Percentiles rank a stretch among this genome's conserved stretches.
These are phyloP conservation scores for Acanthamoeba polyphaga DNA, from an alignment of 208 protist genomes.

Conservation along the genomic window DNA sequence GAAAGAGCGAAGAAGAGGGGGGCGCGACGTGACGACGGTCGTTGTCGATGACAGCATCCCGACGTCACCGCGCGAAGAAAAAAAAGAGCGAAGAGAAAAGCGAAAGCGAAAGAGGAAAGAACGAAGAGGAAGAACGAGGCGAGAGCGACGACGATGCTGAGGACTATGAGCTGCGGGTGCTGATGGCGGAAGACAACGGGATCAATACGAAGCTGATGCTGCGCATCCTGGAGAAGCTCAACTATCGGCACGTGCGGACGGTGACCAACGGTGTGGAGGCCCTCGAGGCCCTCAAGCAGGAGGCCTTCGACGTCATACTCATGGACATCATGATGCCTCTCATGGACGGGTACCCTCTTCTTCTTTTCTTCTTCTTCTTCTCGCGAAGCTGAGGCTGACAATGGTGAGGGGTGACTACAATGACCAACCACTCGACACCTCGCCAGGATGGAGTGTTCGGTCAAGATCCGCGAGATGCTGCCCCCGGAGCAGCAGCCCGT, in stretches of 20 bases:
- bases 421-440: no score
- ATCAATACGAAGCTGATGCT: conserved; percentile 41
- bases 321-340: conserved; percentile 50
- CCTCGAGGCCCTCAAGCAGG: background rate
- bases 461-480: background rate
- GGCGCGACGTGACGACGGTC: background rate
- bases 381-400: no score
- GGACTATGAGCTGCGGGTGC: background rate
- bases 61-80: background rate
- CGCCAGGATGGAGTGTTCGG: background rate
- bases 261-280: conserved; percentile 15
- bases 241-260: background rate
- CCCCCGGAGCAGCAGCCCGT: background rate
- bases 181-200: conserved; percentile 28
- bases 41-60: background rate
- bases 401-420: no score
- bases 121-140: background rate
- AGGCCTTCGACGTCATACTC: background rate
- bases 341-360: background rate
- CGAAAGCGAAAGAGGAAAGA: background rate
- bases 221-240: background rate
- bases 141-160: background rate
- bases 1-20: background rate
- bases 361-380: background rate
- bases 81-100: background rate